Percentiles rank a stretch among this genome's conserved stretches.
phyloP scores from a whole-genome alignment of 2,329 filamentous ascomycete genomes.

The Pestalotiopsis sp. region DNA sequence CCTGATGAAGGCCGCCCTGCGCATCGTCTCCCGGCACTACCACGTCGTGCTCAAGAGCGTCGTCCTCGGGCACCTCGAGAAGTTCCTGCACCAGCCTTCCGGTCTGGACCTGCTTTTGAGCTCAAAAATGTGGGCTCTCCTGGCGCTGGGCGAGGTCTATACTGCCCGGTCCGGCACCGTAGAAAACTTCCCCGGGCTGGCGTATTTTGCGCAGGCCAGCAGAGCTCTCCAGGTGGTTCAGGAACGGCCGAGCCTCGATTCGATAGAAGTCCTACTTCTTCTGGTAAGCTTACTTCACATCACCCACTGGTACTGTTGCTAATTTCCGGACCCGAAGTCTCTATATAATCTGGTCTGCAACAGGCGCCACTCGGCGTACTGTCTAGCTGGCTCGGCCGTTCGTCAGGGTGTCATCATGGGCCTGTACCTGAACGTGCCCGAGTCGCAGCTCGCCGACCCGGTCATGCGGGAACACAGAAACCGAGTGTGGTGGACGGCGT shows the following conservation, averaged over 20 bases:
- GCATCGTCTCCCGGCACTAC: constrained; percentile 41
- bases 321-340: constrained; percentile 30
- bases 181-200: constrained; percentile 43
- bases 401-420: constrained; percentile 46
- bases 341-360: constrained; percentile 48
- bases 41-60: constrained; percentile 43
- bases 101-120: not conserved
- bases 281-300: constrained; percentile 37
- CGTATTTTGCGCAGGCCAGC: constrained; percentile 44
- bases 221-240: constrained; percentile 39
- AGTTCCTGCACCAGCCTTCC: not conserved
- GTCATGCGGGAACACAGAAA: constrained; percentile 38
- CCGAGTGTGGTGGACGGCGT: constrained; percentile 46
- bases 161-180: constrained; percentile 37
- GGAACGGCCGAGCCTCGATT: constrained; percentile 44
- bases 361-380: constrained; percentile 45
- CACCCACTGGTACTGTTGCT: not conserved
- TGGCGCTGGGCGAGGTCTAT: constrained; percentile 49
- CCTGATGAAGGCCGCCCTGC: constrained; percentile 41
- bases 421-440: constrained; percentile 40
- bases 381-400: constrained; percentile 45
- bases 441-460: constrained; percentile 41
- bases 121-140: constrained; percentile 43
- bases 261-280: constrained; percentile 45
- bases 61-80: constrained; percentile 25